A percentile compares a stretch with the other conserved stretches of the same genome.
Evolutionary conservation across 495 filamentous ascomycete genomes (phyloP).

Genomic region (Tirmania nivea): DNA sequence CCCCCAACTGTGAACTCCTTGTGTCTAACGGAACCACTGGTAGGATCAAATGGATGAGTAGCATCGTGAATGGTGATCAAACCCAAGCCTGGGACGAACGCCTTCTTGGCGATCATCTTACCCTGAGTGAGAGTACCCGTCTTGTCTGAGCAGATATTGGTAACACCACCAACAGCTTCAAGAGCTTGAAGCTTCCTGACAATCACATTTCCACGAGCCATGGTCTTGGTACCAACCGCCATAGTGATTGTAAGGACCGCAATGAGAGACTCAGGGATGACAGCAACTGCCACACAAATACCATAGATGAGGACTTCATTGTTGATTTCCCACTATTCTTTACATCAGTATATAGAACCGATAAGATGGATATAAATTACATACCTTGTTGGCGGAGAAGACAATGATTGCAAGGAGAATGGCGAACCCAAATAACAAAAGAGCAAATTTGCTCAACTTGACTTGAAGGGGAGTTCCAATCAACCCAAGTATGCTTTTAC

Average conservation of each 20-base stretch:
- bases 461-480: slow-evolving; percentile 47
- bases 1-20: neutral
- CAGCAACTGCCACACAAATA: slow-evolving; percentile 42
- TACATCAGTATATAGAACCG: too few relatives aligned
- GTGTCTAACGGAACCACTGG: slow-evolving; percentile 6
- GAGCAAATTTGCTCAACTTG: slow-evolving; percentile 46
- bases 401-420: slow-evolving; percentile 49
- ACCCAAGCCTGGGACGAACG: slow-evolving; percentile 20
- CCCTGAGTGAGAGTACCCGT: slow-evolving; percentile 42
- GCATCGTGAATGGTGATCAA: slow-evolving; percentile 15
- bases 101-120: slow-evolving; percentile 34
- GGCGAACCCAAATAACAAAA: slow-evolving; percentile 45
- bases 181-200: slow-evolving; percentile 43
- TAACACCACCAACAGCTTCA: slow-evolving; percentile 38
- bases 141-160: slow-evolving; percentile 40
- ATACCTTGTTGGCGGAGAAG: slow-evolving; percentile 33
- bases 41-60: slow-evolving; percentile 18
- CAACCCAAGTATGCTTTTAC: slow-evolving; percentile 37
- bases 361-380: too few relatives aligned
- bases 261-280: slow-evolving; percentile 56
- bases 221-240: slow-evolving; percentile 49
- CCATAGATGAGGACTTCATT: slow-evolving; percentile 47
- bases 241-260: slow-evolving; percentile 59
- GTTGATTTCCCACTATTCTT: slow-evolving; percentile 28
- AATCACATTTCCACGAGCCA: slow-evolving; percentile 47